Percentiles rank a stretch among this genome's conserved stretches.
These are phyloP conservation scores for Prinsepia uniflora DNA, from an alignment of 306 rosid genomes.

Conservation along the genomic window DNA sequence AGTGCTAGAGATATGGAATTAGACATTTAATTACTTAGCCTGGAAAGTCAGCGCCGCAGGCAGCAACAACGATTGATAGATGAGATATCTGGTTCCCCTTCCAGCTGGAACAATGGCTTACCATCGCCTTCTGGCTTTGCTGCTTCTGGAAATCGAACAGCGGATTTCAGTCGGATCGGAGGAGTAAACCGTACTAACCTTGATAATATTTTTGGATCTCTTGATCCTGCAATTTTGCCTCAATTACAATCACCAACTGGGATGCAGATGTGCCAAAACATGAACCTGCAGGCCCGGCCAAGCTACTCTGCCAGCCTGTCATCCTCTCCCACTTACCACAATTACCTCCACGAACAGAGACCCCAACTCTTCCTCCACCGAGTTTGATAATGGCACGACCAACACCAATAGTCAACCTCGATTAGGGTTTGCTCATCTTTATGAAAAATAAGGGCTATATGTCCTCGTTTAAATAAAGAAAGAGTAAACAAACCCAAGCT, in stretches of 20 bases:
- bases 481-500: too few relatives aligned
- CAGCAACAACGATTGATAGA: conserved; percentile 54
- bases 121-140: conserved; percentile 35
- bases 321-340: conserved; percentile 49
- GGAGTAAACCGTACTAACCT: conserved; percentile 55
- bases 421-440: too few relatives aligned
- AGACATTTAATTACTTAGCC: conserved; percentile 41
- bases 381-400: too few relatives aligned
- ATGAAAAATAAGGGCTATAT: too few relatives aligned
- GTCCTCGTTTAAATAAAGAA: too few relatives aligned
- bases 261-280: conserved; percentile 45
- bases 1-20: conserved; percentile 52
- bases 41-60: conserved; percentile 45
- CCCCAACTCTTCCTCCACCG: too few relatives aligned
- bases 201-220: conserved; percentile 49
- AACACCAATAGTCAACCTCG: too few relatives aligned
- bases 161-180: conserved; percentile 46
- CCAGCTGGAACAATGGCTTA: conserved; percentile 54
- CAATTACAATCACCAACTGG: conserved; percentile 58
- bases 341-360: too few relatives aligned
- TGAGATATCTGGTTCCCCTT: conserved; percentile 49
- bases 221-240: conserved; percentile 46
- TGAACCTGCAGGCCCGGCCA: conserved; percentile 44
- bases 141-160: conserved; percentile 38
- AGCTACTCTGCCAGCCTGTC: conserved; percentile 40